A percentile compares a stretch with the other conserved stretches of the same genome.
phyloP scores from a whole-genome alignment of 2,329 filamentous ascomycete genomes.

The Fusarium pilosicola region DNA sequence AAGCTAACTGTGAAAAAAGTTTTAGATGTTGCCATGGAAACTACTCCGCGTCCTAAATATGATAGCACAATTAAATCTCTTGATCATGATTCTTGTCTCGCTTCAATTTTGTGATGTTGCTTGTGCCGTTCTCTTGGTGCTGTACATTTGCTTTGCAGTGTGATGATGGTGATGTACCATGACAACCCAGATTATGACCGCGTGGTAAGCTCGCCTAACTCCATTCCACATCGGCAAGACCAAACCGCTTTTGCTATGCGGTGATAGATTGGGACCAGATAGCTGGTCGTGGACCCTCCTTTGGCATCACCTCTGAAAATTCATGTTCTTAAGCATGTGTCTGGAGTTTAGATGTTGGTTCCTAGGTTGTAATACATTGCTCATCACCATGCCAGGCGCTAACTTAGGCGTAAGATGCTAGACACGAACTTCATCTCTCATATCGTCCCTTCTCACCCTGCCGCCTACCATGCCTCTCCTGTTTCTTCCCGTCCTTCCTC shows the following conservation, averaged over 20 bases:
- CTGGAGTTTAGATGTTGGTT: neutral
- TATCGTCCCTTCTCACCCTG: slow-evolving; percentile 59
- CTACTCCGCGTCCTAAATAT: neutral
- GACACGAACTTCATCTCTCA: slow-evolving; percentile 54
- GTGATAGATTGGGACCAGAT: neutral
- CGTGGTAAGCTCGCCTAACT: neutral
- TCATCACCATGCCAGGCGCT: neutral
- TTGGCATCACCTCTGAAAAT: neutral
- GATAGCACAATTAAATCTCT: neutral
- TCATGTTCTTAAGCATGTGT: neutral
- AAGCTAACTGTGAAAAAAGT: slow-evolving; percentile 42
- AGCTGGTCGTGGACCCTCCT: neutral
- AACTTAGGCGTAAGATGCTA: neutral
- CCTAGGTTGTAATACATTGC: neutral
- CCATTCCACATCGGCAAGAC: neutral
- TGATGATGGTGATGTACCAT: neutral
- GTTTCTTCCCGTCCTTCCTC: slow-evolving; percentile 89
- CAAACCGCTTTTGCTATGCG: neutral
- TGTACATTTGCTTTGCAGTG: neutral
- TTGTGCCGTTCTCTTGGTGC: neutral
- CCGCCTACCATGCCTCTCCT: slow-evolving; percentile 87
- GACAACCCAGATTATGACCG: neutral
- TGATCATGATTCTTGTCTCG: neutral
- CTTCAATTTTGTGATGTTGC: neutral
- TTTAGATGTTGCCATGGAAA: neutral